A percentile compares a stretch with the other conserved stretches of the same genome.
phyloP scores from a whole-genome alignment of 148 eudicot genomes.

The Beta vulgaris region DNA sequence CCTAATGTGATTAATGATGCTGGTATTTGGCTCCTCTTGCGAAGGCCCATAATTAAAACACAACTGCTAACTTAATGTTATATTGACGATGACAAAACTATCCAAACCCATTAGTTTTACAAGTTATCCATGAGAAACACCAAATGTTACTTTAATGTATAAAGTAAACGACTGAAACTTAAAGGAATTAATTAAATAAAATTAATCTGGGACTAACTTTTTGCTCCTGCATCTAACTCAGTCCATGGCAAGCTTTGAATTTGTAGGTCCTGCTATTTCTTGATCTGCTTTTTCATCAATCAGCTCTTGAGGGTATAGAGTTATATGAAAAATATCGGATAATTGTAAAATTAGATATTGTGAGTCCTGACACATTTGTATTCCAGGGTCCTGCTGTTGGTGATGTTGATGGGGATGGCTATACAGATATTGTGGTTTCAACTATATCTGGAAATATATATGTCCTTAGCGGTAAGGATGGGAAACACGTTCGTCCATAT shows the following conservation, averaged over 20 bases:
- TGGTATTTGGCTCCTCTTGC: too few species aligned
- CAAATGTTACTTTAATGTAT: too few species aligned
- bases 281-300: neutral
- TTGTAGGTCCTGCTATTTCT: neutral
- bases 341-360: neutral
- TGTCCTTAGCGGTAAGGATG: constrained; percentile 93
- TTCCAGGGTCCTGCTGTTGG: constrained; percentile 81
- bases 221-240: neutral
- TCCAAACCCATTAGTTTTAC: too few species aligned
- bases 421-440: constrained; percentile 88
- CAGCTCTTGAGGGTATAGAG: neutral
- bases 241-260: neutral
- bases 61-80: too few species aligned
- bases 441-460: constrained; percentile 87
- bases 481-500: constrained; percentile 75
- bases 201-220: too few species aligned
- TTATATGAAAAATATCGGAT: neutral
- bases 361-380: constrained; percentile 16
- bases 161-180: too few species aligned
- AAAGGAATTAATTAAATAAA: too few species aligned
- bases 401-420: constrained; percentile 98
- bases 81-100: too few species aligned
- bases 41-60: too few species aligned
- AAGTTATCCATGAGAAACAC: too few species aligned
- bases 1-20: too few species aligned